A percentile compares a stretch with the other conserved stretches of the same genome.
phyloP scores from a whole-genome alignment of 2,329 filamentous ascomycete genomes.

The Arthroderma sp. region DNA sequence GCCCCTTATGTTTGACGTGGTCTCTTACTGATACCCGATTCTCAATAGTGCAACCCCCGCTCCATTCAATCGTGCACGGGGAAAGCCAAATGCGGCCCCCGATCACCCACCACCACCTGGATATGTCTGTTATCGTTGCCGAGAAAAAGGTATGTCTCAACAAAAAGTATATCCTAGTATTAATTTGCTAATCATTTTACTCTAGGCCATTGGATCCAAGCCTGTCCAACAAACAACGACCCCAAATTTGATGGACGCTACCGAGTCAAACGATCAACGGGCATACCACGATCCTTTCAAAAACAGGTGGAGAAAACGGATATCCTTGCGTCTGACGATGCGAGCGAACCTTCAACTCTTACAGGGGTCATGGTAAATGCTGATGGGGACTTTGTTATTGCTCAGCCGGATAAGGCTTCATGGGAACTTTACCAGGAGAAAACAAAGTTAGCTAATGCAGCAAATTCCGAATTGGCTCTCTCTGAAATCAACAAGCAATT shows the following conservation, averaged over 20 bases:
- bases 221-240: slow-evolving; percentile 96
- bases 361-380: slow-evolving; percentile 95
- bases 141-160: slow-evolving; percentile 56
- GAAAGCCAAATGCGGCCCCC: slow-evolving; percentile 53
- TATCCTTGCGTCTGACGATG: slow-evolving; percentile 57
- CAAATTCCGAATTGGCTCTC: slow-evolving; percentile 65
- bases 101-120: slow-evolving; percentile 86
- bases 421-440: slow-evolving; percentile 98
- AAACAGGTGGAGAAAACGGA: slow-evolving; percentile 90
- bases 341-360: slow-evolving; percentile 67
- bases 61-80: slow-evolving; percentile 26
- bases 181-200: slow-evolving; percentile 16
- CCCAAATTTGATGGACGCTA: slow-evolving; percentile 89
- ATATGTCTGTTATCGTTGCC: slow-evolving; percentile 92
- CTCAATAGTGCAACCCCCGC: slow-evolving; percentile 32
- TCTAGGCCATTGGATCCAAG: slow-evolving; percentile 88
- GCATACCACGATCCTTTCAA: slow-evolving; percentile 88
- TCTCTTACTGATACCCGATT: background rate
- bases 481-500: slow-evolving; percentile 72
- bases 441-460: slow-evolving; percentile 70
- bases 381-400: slow-evolving; percentile 93
- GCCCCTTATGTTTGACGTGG: background rate
- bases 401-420: slow-evolving; percentile 83
- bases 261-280: slow-evolving; percentile 88
- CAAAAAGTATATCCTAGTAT: background rate